phyloP scores from a whole-genome alignment of 441 rosid genomes.

The Adansonia grandidieri region DNA sequence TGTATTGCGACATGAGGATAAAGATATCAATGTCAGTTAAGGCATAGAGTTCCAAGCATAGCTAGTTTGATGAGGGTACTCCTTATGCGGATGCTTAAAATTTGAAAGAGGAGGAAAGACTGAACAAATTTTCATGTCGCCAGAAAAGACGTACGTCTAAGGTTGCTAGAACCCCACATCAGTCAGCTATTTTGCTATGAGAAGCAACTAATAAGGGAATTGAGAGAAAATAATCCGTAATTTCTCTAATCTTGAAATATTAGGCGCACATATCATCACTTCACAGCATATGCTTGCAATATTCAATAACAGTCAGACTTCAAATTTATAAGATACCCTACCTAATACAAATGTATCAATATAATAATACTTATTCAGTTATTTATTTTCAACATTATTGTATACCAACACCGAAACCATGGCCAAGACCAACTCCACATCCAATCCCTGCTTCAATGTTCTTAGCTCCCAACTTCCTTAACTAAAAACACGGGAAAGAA shows the following conservation, averaged over 20 bases:
- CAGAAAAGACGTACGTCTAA: background rate
- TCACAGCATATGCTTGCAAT: conserved; percentile 6
- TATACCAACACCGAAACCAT: conserved; percentile 95
- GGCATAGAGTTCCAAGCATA: background rate
- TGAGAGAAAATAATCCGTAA: background rate
- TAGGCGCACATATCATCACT: background rate
- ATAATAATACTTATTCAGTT: background rate
- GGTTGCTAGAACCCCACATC: conserved; percentile 5
- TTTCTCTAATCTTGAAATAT: conserved; percentile 12
- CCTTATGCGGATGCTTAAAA: background rate
- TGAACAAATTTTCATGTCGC: background rate
- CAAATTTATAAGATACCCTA: background rate
- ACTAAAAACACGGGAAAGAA: conserved; percentile 42
- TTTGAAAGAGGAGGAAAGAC: background rate
- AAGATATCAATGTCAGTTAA: background rate
- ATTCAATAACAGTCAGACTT: conserved; percentile 3
- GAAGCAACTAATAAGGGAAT: conserved; percentile 9
- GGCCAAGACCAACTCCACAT: conserved; percentile 95
- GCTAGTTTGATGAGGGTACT: background rate
- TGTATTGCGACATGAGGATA: background rate
- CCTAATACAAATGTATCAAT: background rate
- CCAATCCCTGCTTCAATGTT: conserved; percentile 80
- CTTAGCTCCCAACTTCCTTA: conserved; percentile 77
- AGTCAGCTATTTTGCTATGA: background rate
- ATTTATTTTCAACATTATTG: conserved; percentile 1